Percentiles rank a stretch among this genome's conserved stretches.
phyloP scores from a whole-genome alignment of 495 filamentous ascomycete species.

The Choiromyces venosus region DNA sequence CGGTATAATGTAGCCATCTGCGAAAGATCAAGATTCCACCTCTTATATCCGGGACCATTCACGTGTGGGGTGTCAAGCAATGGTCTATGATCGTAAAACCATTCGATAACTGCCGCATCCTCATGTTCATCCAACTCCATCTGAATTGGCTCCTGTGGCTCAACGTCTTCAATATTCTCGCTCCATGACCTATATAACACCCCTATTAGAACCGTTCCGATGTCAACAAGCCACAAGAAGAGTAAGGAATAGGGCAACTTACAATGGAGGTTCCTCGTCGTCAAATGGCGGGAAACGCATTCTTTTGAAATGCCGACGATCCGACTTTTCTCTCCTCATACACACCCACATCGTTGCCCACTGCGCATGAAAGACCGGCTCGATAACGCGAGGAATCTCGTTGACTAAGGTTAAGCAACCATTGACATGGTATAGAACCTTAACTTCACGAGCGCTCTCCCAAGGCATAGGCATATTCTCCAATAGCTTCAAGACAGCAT shows the following conservation, averaged over 20 bases:
- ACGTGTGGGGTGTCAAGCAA: constrained; percentile 88
- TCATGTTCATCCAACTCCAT: constrained; percentile 98
- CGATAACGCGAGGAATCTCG: constrained; percentile 92
- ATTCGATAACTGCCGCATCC: constrained; percentile 83
- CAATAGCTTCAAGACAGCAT: constrained; percentile 95
- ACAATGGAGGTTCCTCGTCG: constrained; percentile 91
- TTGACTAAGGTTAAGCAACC: constrained; percentile 96
- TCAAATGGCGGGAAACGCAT: constrained; percentile 99
- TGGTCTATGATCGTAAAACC: constrained; percentile 96
- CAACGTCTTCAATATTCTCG: constrained; percentile 97
- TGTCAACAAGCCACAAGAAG: constrained; percentile 29
- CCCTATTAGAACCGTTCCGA: constrained; percentile 35
- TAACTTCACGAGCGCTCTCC: constrained; percentile 92
- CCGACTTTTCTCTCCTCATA: constrained; percentile 97
- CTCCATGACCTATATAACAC: constrained; percentile 63
- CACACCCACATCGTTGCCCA: constrained; percentile 99
- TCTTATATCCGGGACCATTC: constrained; percentile 94
- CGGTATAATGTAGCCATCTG: constrained; percentile 97
- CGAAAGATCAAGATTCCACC: constrained; percentile 86
- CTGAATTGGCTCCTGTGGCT: constrained; percentile 95
- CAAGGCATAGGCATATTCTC: constrained; percentile 99
- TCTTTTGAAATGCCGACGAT: constrained; percentile 91
- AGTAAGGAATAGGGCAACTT: constrained; percentile 14
- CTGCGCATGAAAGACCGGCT: constrained; percentile 96
- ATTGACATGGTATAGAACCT: constrained; percentile 97